Evolutionary conservation across 371 early-diverging fungal species (phyloP).

Genomic region (Chytridium lagenaria): DNA sequence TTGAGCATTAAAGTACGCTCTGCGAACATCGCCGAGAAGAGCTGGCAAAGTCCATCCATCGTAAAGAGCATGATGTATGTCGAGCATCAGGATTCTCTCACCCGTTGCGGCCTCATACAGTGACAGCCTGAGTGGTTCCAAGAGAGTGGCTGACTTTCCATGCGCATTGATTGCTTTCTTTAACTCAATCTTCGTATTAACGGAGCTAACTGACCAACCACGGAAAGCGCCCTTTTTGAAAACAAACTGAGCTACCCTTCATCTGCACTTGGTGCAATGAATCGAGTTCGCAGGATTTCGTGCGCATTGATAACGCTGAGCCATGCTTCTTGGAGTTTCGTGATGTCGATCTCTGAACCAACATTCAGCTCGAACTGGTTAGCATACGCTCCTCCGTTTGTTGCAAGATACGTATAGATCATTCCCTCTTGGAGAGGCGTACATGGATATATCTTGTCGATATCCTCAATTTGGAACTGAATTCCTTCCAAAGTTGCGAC

Average conservation of each 20-base stretch:
- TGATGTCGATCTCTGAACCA: background rate
- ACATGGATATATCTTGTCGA: background rate
- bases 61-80: conserved; percentile 48
- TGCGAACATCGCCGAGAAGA: conserved; percentile 1
- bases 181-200: background rate
- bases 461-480: background rate
- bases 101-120: background rate
- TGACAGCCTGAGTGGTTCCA: background rate
- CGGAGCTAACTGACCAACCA: background rate
- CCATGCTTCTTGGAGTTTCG: background rate
- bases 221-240: background rate
- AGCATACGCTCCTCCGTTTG: background rate
- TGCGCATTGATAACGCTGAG: background rate
- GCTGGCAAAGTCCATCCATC: conserved; percentile 43
- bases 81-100: conserved; percentile 26
- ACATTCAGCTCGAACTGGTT: background rate
- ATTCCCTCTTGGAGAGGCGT: conserved; percentile 7
- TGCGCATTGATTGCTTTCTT: background rate
- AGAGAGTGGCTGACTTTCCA: background rate
- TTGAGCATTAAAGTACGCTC: background rate
- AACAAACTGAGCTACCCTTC: background rate
- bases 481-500: background rate
- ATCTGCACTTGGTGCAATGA: background rate
- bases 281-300: conserved; percentile 1
- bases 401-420: background rate